A percentile compares a stretch with the other conserved stretches of the same genome.
Evolutionary conservation across 2,329 filamentous ascomycete species (phyloP).

Genomic region (Cladorrhinum sp.): DNA sequence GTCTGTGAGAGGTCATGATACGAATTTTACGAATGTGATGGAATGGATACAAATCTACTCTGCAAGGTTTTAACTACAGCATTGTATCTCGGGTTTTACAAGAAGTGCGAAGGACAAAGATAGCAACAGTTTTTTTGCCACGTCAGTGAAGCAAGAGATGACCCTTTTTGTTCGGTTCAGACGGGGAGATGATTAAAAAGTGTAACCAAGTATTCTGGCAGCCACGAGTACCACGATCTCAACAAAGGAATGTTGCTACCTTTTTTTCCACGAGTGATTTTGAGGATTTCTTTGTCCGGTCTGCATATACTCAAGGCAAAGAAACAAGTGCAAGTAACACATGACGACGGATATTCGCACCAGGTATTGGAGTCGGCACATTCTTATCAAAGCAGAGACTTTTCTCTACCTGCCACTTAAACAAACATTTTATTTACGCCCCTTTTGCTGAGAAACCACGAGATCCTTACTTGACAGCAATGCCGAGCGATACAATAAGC

Average conservation of each 20-base stretch:
- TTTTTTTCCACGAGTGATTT: background rate
- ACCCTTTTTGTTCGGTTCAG: background rate
- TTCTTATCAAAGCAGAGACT: background rate
- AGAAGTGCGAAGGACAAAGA: background rate
- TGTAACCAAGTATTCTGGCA: background rate
- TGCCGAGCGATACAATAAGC: constrained; percentile 3
- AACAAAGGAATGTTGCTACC: background rate
- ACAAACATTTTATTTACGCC: background rate
- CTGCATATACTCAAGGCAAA: background rate
- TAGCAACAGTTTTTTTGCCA: background rate
- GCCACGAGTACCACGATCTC: background rate
- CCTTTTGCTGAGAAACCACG: background rate
- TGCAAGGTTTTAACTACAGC: background rate
- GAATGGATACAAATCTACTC: constrained; percentile 4
- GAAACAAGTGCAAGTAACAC: background rate
- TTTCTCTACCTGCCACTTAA: background rate
- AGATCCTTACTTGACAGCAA: background rate
- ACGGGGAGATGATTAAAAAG: background rate
- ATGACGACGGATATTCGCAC: background rate
- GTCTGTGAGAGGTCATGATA: constrained; percentile 45
- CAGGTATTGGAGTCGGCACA: background rate
- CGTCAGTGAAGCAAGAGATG: background rate
- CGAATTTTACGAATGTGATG: constrained; percentile 4
- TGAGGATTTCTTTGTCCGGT: background rate
- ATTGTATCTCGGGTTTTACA: background rate